These are phyloP conservation scores for Huntiella savannae DNA, from an alignment of 2,329 filamentous ascomycete species.

Conservation along the genomic window DNA sequence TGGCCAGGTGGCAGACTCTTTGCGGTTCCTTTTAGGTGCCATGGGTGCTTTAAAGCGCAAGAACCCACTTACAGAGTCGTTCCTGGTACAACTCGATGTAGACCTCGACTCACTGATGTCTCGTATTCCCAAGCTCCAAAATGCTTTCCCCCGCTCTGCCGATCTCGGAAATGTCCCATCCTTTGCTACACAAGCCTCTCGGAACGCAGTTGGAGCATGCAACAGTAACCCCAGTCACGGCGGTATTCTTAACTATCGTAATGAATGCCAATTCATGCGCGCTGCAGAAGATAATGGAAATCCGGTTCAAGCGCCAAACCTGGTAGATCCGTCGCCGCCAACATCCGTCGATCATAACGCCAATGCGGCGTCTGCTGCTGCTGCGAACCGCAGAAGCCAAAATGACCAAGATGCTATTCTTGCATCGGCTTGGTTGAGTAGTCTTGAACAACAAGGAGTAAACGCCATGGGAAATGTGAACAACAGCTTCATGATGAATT, in stretches of 20 bases:
- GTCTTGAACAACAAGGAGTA: not conserved
- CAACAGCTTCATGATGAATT: not conserved
- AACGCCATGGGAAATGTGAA: not conserved
- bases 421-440: not conserved
- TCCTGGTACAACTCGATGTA: slow-evolving; percentile 80
- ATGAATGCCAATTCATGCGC: slow-evolving; percentile 27
- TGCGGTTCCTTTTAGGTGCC: slow-evolving; percentile 78
- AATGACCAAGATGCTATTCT: not conserved
- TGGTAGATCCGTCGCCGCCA: slow-evolving; percentile 17
- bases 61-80: slow-evolving; percentile 85
- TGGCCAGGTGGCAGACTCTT: slow-evolving; percentile 53
- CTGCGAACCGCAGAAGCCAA: not conserved
- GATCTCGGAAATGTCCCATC: slow-evolving; percentile 17
- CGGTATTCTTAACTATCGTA: slow-evolving; percentile 26
- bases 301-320: slow-evolving; percentile 20
- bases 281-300: slow-evolving; percentile 23
- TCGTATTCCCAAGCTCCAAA: slow-evolving; percentile 37
- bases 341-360: not conserved
- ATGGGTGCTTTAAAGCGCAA: slow-evolving; percentile 78
- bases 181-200: not conserved
- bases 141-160: slow-evolving; percentile 32
- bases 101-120: slow-evolving; percentile 61
- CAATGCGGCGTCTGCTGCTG: not conserved
- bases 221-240: not conserved
- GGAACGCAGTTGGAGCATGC: not conserved